These are phyloP conservation scores for Cutaneotrichosporon sp. DNA, from an alignment of 1,284 basidiomycete genomes.

Conservation along the genomic window DNA sequence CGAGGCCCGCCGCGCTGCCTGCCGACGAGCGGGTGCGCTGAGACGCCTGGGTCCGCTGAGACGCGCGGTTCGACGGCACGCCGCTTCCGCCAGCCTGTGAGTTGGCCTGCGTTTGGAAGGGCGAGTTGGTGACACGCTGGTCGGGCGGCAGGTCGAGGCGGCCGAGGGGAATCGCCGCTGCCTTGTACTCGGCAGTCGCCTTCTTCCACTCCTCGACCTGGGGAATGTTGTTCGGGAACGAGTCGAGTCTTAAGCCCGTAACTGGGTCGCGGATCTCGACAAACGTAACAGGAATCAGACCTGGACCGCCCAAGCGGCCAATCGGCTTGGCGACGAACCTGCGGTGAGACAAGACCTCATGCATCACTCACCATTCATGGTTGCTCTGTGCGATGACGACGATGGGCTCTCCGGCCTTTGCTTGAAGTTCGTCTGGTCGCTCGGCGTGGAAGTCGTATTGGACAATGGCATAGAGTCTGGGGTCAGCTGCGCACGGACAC, in stretches of 20 bases:
- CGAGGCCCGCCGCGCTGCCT: neutral
- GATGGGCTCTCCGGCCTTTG: conserved; percentile 88
- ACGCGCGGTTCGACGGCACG: conserved; percentile 15
- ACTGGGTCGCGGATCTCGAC: conserved; percentile 92
- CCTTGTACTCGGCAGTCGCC: conserved; percentile 91
- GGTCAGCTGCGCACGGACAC: neutral
- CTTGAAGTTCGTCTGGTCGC: conserved; percentile 92
- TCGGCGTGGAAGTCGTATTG: conserved; percentile 94
- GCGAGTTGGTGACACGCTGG: conserved; percentile 43
- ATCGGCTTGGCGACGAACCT: conserved; percentile 81
- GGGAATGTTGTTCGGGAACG: conserved; percentile 76
- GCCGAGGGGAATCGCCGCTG: conserved; percentile 90
- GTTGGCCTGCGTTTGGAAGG: conserved; percentile 17
- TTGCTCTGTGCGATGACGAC: conserved; percentile 61
- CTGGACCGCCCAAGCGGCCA: conserved; percentile 87
- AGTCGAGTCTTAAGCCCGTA: conserved; percentile 68
- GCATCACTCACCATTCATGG: conserved; percentile 52
- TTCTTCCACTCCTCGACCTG: conserved; percentile 98
- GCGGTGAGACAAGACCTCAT: conserved; percentile 1
- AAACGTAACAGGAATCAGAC: conserved; percentile 93
- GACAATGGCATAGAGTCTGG: conserved; percentile 76
- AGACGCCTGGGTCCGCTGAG: conserved; percentile 37
- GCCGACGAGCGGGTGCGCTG: conserved; percentile 11
- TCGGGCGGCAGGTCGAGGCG: conserved; percentile 69
- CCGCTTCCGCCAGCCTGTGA: conserved; percentile 5